Conservation (phyloP, 1,284 basidiomycete species). For the Pseudozyma pruni region DNA sequence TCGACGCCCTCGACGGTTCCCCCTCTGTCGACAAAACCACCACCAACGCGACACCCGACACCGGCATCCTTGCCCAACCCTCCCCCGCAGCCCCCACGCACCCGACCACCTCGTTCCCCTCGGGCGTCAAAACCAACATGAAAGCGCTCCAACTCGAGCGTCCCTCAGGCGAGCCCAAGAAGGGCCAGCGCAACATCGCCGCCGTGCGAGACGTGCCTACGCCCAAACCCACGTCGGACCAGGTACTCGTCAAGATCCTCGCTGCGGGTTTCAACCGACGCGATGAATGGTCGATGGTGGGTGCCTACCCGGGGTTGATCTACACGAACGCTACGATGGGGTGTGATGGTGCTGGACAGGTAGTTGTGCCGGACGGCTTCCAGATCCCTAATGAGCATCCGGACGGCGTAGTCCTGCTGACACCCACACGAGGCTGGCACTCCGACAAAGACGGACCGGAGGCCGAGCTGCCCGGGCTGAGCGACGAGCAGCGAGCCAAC, state of each 20-base stretch:
- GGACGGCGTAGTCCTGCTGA: slow-evolving; percentile 74
- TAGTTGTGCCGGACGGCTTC: slow-evolving; percentile 22
- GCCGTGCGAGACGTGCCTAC: slow-evolving; percentile 42
- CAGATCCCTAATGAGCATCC: slow-evolving; percentile 32
- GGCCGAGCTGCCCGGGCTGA: slow-evolving; percentile 46
- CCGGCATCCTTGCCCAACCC: background rate
- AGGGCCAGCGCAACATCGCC: slow-evolving; percentile 50
- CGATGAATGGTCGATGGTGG: slow-evolving; percentile 80
- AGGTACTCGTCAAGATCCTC: slow-evolving; percentile 62
- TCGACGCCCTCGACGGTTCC: slow-evolving; percentile 38
- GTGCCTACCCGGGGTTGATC: slow-evolving; percentile 76
- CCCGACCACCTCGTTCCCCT: background rate
- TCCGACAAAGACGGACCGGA: slow-evolving; percentile 73
- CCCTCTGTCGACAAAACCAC: background rate
- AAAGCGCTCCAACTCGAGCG: slow-evolving; percentile 59
- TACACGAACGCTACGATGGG: slow-evolving; percentile 75
- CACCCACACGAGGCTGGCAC: slow-evolving; percentile 80
- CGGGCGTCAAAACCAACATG: slow-evolving; percentile 31
- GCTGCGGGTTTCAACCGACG: slow-evolving; percentile 82
- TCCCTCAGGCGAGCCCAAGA: slow-evolving; percentile 38
- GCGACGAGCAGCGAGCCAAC: slow-evolving; percentile 38
- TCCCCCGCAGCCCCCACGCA: background rate
- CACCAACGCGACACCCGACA: background rate
- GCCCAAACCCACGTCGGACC: slow-evolving; percentile 32
- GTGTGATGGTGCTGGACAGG: slow-evolving; percentile 74